Evolutionary conservation across 2,329 filamentous ascomycete species (phyloP), one percentile per base, ranked within the genome.

Genomic region (Botryotinia convoluta): DNA sequence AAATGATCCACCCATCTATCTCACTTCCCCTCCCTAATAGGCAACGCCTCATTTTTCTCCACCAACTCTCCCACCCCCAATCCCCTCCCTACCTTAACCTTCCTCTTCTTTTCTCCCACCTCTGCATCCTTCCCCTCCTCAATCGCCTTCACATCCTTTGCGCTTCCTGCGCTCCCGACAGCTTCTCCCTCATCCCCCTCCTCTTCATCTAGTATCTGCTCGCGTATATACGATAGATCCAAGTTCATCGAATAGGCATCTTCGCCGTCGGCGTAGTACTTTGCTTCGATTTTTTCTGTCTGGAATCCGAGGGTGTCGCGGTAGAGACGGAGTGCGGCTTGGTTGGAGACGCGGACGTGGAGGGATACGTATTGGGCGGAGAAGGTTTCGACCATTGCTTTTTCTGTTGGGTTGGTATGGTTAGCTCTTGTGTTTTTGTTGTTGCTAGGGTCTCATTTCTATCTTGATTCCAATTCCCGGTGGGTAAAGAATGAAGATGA

Each of bases 201-300:
- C 39, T 26, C 35, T 73, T 85, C 84, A 72, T 85, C 83, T 20
- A 76, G 9, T 68, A 92, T 86, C 77, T 87, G 85, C 74, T 88
- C 85, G 71, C 86, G 84, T 62, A 91, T 81, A 69, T 85, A 84
- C 3, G 84, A 83, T 61, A 99, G 87, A 80, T 98, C 92, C 82
- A 97, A 92, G 76, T 91, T 91, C 96, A 99, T 99, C 81, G 90
- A 93, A 82, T 91, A 97, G 54, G 96, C 96, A 85, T 99, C 94
- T 85, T 99, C 96, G 74, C 95, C 95, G 82, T 99, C 96, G 73
- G 96, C 96, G 82, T 99, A 99, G 88, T 97, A 97, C 84, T 95
- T 96, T 67, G 88, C 82, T 84, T 97, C 94, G 18, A 92, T 90
- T 85, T 94, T 96, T 77, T 96, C 93, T 77, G 93, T 92, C 81